Evolutionary conservation across 2,329 filamentous ascomycete genomes (phyloP).

Genomic region (Lizonia empirigonia): DNA sequence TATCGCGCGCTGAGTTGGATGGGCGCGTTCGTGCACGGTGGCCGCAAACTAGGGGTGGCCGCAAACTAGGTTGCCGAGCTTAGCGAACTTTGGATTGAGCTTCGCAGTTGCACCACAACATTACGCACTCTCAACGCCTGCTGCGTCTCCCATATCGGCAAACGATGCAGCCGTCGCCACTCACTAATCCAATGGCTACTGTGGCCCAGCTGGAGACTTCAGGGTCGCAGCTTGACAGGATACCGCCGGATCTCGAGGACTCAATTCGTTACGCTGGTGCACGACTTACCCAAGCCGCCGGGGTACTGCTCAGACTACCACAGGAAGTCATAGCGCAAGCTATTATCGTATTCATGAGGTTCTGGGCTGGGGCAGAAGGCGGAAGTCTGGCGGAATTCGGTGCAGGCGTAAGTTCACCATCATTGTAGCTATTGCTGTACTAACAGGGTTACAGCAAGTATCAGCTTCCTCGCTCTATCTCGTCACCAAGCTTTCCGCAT

Average conservation of each 20-base stretch:
- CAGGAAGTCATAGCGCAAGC: conserved; percentile 87
- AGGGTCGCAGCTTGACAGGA: conserved; percentile 60
- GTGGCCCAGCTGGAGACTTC: conserved; percentile 69
- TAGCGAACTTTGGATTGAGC: not conserved
- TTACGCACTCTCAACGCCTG: not conserved
- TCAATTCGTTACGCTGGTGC: conserved; percentile 73
- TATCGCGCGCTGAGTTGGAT: too few species aligned
- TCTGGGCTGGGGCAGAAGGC: conserved; percentile 69
- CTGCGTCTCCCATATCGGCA: not conserved
- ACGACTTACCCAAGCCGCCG: conserved; percentile 76
- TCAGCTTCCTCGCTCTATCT: conserved; percentile 84
- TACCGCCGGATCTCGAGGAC: conserved; percentile 73
- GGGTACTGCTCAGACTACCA: conserved; percentile 79
- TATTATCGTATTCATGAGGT: conserved; percentile 79
- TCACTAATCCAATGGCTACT: conserved; percentile 75
- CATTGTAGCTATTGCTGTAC: not conserved
- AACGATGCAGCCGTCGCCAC: conserved; percentile 40
- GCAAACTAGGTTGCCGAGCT: too few species aligned
- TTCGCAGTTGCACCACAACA: conserved; percentile 8
- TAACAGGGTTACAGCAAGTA: conserved; percentile 65
- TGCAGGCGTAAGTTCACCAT: conserved; percentile 59
- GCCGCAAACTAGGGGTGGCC: too few species aligned
- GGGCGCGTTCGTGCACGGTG: too few species aligned
- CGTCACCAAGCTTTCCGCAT: conserved; percentile 78
- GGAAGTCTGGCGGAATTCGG: conserved; percentile 58